Conservation (phyloP, 768 basidiomycete species). For the Rubroboletus pulcherrimus region DNA sequence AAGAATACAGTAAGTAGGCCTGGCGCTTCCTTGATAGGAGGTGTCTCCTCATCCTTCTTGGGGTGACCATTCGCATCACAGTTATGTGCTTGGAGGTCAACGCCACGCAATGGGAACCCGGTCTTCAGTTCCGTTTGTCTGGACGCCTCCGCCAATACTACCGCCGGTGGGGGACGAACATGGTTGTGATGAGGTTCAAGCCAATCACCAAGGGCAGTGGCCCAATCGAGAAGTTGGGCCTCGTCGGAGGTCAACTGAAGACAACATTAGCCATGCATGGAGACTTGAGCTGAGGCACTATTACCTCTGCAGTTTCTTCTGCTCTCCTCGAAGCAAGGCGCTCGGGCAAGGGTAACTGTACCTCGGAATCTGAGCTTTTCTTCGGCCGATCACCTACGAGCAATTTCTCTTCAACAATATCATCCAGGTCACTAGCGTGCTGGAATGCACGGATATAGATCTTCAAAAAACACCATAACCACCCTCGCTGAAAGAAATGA, state of each 20-base stretch:
- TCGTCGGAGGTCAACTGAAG: constrained; percentile 67
- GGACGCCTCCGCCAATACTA: constrained; percentile 71
- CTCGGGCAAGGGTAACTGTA: constrained; percentile 50
- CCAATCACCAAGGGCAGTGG: constrained; percentile 65
- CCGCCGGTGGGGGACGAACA: constrained; percentile 63
- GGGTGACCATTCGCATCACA: constrained; percentile 38
- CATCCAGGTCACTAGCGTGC: constrained; percentile 76
- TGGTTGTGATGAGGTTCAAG: constrained; percentile 73
- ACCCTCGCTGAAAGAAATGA: constrained; percentile 48
- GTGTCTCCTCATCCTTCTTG: constrained; percentile 73
- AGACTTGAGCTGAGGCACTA: constrained; percentile 1
- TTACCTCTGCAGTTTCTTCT: constrained; percentile 55
- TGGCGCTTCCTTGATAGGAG: constrained; percentile 60
- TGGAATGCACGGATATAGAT: constrained; percentile 76
- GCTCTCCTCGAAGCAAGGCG: constrained; percentile 50
- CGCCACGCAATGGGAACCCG: constrained; percentile 61
- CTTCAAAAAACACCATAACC: constrained; percentile 70
- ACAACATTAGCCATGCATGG: constrained; percentile 5
- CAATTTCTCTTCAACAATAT: constrained; percentile 76
- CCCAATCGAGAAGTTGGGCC: constrained; percentile 52
- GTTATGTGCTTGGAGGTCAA: constrained; percentile 41
- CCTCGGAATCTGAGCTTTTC: constrained; percentile 48
- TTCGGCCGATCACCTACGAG: constrained; percentile 79
- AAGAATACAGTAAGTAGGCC: constrained; percentile 55
- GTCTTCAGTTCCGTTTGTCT: constrained; percentile 70